These are phyloP conservation scores for Kregervanrija delftensis DNA, from an alignment of 805 yeast species.

Conservation along the genomic window DNA sequence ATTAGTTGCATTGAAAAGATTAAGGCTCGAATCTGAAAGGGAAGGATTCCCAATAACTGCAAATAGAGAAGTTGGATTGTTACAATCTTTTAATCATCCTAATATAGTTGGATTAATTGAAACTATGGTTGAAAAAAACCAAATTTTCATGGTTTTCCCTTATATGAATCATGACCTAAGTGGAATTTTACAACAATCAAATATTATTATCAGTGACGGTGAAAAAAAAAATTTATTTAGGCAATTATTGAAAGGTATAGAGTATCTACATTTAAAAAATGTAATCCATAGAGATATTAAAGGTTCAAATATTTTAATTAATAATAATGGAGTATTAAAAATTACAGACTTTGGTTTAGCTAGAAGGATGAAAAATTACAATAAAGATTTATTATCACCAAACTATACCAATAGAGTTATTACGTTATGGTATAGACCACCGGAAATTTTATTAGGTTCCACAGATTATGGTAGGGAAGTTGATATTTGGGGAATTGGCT, in stretches of 20 bases:
- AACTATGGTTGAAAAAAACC: slow-evolving; percentile 77
- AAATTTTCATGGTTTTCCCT: slow-evolving; percentile 85
- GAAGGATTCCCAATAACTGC: slow-evolving; percentile 98
- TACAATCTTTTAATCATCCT: slow-evolving; percentile 76
- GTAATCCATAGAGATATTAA: slow-evolving; percentile 78
- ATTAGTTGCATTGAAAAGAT: slow-evolving; percentile 78
- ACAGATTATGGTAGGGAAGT: slow-evolving; percentile 87
- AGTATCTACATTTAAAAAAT: slow-evolving; percentile 59
- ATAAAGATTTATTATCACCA: slow-evolving; percentile 45
- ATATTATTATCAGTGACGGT: slow-evolving; percentile 50
- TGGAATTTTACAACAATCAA: slow-evolving; percentile 76
- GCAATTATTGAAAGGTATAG: slow-evolving; percentile 62
- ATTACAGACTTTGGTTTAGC: slow-evolving; percentile 84
- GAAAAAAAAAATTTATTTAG: slow-evolving; percentile 61
- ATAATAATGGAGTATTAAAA: slow-evolving; percentile 54
- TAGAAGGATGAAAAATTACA: slow-evolving; percentile 55
- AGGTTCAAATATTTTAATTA: slow-evolving; percentile 69
- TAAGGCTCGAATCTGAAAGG: slow-evolving; percentile 78
- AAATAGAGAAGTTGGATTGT: slow-evolving; percentile 77
- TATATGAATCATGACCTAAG: slow-evolving; percentile 92
- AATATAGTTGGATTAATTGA: slow-evolving; percentile 79
- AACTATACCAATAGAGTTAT: slow-evolving; percentile 94
- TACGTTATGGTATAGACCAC: slow-evolving; percentile 96
- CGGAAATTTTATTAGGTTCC: slow-evolving; percentile 84
- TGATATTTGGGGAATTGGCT: slow-evolving; percentile 97